These are phyloP conservation scores for Iberis pinnata DNA, from an alignment of 345 rosid genomes.

Conservation along the genomic window DNA sequence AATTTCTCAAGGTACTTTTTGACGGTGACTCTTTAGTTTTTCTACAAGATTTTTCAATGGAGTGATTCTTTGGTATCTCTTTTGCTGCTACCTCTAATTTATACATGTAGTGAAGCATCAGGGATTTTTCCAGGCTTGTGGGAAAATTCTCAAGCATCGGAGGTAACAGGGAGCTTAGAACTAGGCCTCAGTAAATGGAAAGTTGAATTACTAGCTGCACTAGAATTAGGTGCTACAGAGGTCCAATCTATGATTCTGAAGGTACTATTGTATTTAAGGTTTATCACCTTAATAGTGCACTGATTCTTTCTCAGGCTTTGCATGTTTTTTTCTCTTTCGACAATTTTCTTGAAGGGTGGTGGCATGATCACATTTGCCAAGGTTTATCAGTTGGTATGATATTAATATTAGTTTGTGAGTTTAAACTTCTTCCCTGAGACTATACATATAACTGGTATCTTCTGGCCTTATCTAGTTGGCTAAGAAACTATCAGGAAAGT, in stretches of 20 bases:
- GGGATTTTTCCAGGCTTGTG: conserved; percentile 47
- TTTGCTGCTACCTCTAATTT: conserved; percentile 6
- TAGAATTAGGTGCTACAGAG: conserved; percentile 51
- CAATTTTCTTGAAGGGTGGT: conserved; percentile 49
- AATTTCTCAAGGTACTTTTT: conserved; percentile 61
- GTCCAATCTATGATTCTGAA: conserved; percentile 65
- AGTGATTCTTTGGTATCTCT: background rate
- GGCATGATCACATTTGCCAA: conserved; percentile 66
- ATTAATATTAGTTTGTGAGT: conserved; percentile 9
- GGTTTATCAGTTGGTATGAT: conserved; percentile 65
- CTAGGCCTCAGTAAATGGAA: conserved; percentile 64
- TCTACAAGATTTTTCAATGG: background rate
- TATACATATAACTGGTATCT: conserved; percentile 12
- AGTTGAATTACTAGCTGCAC: conserved; percentile 54
- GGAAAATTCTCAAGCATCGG: conserved; percentile 39
- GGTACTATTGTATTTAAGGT: conserved; percentile 44
- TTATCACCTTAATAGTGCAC: no score
- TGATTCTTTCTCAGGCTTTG: conserved; percentile 18
- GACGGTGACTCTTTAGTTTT: background rate
- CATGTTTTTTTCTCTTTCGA: background rate
- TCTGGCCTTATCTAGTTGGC: conserved; percentile 44
- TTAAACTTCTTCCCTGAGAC: conserved; percentile 13
- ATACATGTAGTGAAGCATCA: conserved; percentile 56
- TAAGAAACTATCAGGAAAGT: conserved; percentile 57
- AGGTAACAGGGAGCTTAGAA: conserved; percentile 45